Evolutionary conservation across 2,329 filamentous ascomycete species (phyloP), one percentile per base, ranked within the genome.

Genomic region (Xylaria multiplex): DNA sequence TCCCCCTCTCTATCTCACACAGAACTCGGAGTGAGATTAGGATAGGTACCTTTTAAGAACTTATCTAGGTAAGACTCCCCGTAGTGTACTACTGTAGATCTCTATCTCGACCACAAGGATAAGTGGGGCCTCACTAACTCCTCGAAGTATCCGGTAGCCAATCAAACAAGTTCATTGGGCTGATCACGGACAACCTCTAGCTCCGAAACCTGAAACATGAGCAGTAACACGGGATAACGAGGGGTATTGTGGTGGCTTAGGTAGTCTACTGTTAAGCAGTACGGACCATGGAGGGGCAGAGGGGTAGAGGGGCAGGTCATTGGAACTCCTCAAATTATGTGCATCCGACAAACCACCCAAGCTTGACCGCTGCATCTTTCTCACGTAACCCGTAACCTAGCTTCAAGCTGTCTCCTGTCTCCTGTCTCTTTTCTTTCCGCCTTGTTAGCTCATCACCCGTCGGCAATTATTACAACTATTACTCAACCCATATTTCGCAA

Each of bases 241-340:
- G 49, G 59, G 59, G 50, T 27, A 48, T 27, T 5, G 27, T 27
- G 42, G 48, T 61, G 53, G 52, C 19, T 19, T 19, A 19, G 19
- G 19, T 19, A 19, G 19, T 19, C 19, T 19, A 19, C 19, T 19
- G 19, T 19, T 19, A 19, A 19, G 19, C 19, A 19, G 19, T 19
- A 24, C 13, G 43, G 54, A 61, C 60, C 22, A 50, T 56, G 50
- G 64, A 66, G 66, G 66, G 66, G 56, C 54, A 60, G 43, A 62
- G 43, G 59, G 43, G 60, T 32, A 49, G 56, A 54, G 59, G 53
- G 52, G 53, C 53, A 60, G 55, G 54, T 48, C 8, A 24, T 60
- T 46, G 11, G 30, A 60, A 53, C 64, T 62, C 61, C 63, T 58
- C 66, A 67, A 66, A 66, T 66, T 59, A 60, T 67, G 52, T 22